Evolutionary conservation across 106 monocot genomes (phyloP).

Genomic region (Dendrobium huoshanense): DNA sequence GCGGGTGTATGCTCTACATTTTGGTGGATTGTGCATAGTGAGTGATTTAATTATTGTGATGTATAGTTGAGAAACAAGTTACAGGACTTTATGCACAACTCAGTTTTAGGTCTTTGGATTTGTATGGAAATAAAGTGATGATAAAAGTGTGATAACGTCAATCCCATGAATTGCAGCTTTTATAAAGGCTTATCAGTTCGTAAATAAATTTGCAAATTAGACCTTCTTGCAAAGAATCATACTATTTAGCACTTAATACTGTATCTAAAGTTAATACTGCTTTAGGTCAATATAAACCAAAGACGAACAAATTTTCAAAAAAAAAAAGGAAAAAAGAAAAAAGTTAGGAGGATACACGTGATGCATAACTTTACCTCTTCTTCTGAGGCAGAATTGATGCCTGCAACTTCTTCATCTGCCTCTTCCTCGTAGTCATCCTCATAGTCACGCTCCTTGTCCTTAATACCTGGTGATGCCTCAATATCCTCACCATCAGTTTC

Average conservation of each 20-base stretch:
- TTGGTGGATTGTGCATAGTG: not conserved
- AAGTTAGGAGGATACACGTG: not conserved
- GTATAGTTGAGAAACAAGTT: not conserved
- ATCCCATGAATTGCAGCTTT: not conserved
- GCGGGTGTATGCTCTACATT: not conserved
- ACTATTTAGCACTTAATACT: not conserved
- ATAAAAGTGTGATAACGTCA: not conserved
- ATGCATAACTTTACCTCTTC: conserved; percentile 26
- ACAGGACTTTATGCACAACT: not conserved
- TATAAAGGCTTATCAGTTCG: not conserved
- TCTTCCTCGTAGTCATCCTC: conserved; percentile 83
- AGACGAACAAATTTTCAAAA: not conserved
- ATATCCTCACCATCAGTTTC: conserved; percentile 84
- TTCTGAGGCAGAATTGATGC: conserved; percentile 41
- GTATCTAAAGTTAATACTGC: not conserved
- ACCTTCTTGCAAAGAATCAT: not conserved
- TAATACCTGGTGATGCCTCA: conserved; percentile 38
- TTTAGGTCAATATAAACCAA: not conserved
- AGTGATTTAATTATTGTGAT: not conserved
- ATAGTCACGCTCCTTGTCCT: conserved; percentile 38
- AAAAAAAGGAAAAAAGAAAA: not conserved
- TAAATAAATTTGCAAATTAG: not conserved
- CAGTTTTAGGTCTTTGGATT: not conserved
- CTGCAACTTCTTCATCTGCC: conserved; percentile 49
- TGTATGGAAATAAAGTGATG: not conserved